A percentile compares a stretch with the other conserved stretches of the same genome.
phyloP scores from a whole-genome alignment of 2,329 filamentous ascomycete species.

The Diaporthe sp. region DNA sequence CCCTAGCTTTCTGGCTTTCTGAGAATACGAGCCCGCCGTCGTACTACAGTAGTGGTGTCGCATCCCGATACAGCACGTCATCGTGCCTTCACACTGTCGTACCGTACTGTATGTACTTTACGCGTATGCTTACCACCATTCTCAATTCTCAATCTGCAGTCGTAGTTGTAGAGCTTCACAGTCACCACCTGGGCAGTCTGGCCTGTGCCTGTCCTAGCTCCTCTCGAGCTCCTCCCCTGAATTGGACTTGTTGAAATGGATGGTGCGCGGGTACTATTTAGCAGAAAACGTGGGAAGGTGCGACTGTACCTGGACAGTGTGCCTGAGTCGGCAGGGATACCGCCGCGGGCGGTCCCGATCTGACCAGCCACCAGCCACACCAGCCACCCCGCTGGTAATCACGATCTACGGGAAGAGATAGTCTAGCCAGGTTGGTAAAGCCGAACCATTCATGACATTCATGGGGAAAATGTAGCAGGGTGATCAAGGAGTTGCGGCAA shows the following conservation, averaged over 20 bases:
- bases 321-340: neutral
- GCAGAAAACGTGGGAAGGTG: neutral
- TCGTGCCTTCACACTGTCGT: neutral
- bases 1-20: neutral
- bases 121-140: neutral
- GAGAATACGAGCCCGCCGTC: constrained; percentile 24
- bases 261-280: neutral
- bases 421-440: neutral
- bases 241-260: neutral
- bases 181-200: neutral
- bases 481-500: too few species aligned
- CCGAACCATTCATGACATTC: neutral
- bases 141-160: neutral
- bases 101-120: neutral
- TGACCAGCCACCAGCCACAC: constrained; percentile 12
- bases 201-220: neutral
- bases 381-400: constrained; percentile 8
- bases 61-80: constrained; percentile 28
- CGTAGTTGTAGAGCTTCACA: neutral
- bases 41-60: constrained; percentile 15
- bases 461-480: neutral
- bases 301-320: neutral
- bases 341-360: constrained; percentile 12
- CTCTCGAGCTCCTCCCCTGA: neutral
- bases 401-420: neutral